phyloP scores from a whole-genome alignment of 2,329 filamentous ascomycete species.

The Cladosporium sphaerospermum region DNA sequence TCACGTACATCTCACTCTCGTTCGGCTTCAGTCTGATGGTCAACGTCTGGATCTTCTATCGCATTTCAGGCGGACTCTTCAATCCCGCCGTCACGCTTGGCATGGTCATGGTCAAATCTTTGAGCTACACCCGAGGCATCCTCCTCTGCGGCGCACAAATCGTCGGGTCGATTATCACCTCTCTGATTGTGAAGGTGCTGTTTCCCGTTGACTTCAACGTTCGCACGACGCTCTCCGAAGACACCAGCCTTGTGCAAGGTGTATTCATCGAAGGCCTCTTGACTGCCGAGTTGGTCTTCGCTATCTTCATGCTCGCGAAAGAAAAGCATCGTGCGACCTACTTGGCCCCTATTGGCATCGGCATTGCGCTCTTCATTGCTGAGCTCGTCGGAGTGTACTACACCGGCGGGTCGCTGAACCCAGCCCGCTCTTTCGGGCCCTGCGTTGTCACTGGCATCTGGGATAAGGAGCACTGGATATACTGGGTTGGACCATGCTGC shows the following conservation, averaged over 20 bases:
- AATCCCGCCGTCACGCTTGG: slow-evolving; percentile 47
- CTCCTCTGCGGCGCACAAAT: slow-evolving; percentile 53
- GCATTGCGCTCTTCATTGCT: slow-evolving; percentile 61
- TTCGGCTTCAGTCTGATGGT: slow-evolving; percentile 33
- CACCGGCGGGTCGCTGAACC: slow-evolving; percentile 40
- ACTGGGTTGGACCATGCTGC: slow-evolving; percentile 38
- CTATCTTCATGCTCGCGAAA: slow-evolving; percentile 63
- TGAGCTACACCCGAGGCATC: slow-evolving; percentile 47
- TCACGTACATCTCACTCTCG: slow-evolving; percentile 27
- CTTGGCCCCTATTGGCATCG: slow-evolving; percentile 66
- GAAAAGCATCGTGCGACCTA: slow-evolving; percentile 68
- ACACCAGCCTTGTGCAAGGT: slow-evolving; percentile 50
- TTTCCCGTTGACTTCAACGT: slow-evolving; percentile 54
- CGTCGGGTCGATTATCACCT: slow-evolving; percentile 53
- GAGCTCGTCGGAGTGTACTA: slow-evolving; percentile 45
- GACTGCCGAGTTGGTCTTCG: slow-evolving; percentile 57
- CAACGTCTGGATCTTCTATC: slow-evolving; percentile 32
- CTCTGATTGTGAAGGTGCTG: slow-evolving; percentile 51
- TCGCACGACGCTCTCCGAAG: slow-evolving; percentile 49
- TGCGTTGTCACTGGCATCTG: slow-evolving; percentile 34
- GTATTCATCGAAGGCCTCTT: slow-evolving; percentile 63
- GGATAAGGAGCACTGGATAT: slow-evolving; percentile 38
- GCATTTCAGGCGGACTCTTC: slow-evolving; percentile 27
- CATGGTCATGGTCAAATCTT: slow-evolving; percentile 52
- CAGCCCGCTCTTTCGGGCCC: slow-evolving; percentile 36